phyloP scores from a whole-genome alignment of 2,329 filamentous ascomycete genomes.

The Nigrospora oryzae region DNA sequence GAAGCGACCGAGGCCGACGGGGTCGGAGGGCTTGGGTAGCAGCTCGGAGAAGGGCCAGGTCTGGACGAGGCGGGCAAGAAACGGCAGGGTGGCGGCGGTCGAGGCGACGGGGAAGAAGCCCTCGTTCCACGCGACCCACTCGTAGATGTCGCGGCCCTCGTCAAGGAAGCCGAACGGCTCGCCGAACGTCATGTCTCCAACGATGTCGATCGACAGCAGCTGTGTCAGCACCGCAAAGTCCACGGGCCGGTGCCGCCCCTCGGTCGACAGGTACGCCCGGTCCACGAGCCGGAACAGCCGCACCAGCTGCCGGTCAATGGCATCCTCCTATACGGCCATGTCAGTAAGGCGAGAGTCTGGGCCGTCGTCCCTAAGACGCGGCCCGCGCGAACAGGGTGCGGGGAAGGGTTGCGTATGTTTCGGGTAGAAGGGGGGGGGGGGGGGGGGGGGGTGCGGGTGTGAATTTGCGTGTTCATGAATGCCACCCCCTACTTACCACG shows the following conservation, averaged over 20 bases:
- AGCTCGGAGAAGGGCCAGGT: conserved; percentile 8
- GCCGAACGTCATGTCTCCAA: conserved; percentile 24
- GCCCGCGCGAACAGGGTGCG: no score
- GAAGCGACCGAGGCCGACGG: conserved; percentile 6
- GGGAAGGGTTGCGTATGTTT: no score
- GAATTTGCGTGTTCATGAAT: conserved; percentile 7
- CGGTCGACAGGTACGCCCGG: conserved; percentile 4
- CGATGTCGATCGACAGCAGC: conserved; percentile 24
- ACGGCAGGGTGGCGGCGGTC: conserved; percentile 7
- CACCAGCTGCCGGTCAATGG: conserved; percentile 16
- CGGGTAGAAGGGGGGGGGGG: no score
- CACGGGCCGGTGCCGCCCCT: conserved; percentile 10
- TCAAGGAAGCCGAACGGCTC: conserved; percentile 24
- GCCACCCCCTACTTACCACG: conserved; percentile 4
- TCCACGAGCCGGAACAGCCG: conserved; percentile 17
- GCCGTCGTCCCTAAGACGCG: no score
- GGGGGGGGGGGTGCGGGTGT: conserved; percentile 16
- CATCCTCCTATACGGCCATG: conserved; percentile 6
- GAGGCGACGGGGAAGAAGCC: conserved; percentile 8
- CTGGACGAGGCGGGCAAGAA: conserved; percentile 6
- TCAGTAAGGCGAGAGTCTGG: no score
- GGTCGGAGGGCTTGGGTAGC: conserved; percentile 6
- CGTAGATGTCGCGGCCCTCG: conserved; percentile 19
- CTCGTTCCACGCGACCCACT: conserved; percentile 10
- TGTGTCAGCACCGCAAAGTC: conserved; percentile 31